Evolutionary conservation across 495 filamentous ascomycete species (phyloP), one percentile per base, ranked within the genome.

Genomic region (Hypoxylon cercidicola): DNA sequence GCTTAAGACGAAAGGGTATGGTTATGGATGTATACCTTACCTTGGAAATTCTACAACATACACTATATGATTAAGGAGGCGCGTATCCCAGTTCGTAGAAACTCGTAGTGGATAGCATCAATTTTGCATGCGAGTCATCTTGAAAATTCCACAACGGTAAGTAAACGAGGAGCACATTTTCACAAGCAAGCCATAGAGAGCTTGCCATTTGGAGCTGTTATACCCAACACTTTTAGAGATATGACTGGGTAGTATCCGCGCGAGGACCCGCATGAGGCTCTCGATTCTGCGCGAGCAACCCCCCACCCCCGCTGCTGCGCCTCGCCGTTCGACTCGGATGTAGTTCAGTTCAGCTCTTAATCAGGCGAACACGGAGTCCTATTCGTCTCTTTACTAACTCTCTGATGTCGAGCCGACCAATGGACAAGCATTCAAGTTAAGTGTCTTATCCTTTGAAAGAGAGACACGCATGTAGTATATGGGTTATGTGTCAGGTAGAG

Each of bases 231-330:
- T 7, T 35, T 16, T 11, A 32, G 11, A 43, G 18, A 44, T 47
- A 28, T 43, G 18, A 19, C 37, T 28, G 35, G 48, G 45, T 55
- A 49, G 30, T 55, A 55, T 60, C 39, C 39, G 55, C 32, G 41
- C 18, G 30, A 35, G 34, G 58, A 55, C 54, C 40, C 48, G 58
- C 40, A 62, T 67, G 64, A 67, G 64, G 59, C 64, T 67, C 64
- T 67, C 51, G 11, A 44, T 64, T 59, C 7, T 48, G 32, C 25
- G 39, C 41, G 44, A 35, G 46, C 25, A 21, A 20, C 19, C 40
- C 63, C 37, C 48, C 46, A 21, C 43, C 44, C 54, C 55, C 43
- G 47, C 47, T 35, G 11, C 47, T 50, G 45, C 16, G 46, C 46
- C 35, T 32, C 30, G 37, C 55, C 45, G 48, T 41, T 9, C 23